Percentiles rank a stretch among this genome's conserved stretches.
These are phyloP conservation scores for Exophiala sp. DNA, from an alignment of 2,329 filamentous ascomycete species.

Conservation along the genomic window DNA sequence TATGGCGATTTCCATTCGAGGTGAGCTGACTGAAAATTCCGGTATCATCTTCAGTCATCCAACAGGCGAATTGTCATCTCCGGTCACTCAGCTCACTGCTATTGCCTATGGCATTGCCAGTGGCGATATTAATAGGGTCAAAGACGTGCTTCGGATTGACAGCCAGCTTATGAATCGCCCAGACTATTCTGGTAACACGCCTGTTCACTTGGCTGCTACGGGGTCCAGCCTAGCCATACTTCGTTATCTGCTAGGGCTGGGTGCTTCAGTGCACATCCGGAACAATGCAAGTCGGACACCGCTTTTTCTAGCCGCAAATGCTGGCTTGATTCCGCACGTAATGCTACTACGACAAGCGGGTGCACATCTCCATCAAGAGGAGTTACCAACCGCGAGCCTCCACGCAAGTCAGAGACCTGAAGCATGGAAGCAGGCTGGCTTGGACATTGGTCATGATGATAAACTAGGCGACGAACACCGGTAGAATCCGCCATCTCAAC, in stretches of 20 bases:
- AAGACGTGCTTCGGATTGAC: conserved; percentile 65
- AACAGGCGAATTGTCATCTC: conserved; percentile 48
- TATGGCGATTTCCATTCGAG: conserved; percentile 74
- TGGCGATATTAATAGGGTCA: conserved; percentile 63
- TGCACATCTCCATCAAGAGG: conserved; percentile 58
- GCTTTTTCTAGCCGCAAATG: conserved; percentile 57
- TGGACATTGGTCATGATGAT: conserved; percentile 28
- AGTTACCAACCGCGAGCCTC: conserved; percentile 51
- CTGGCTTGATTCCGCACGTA: conserved; percentile 54
- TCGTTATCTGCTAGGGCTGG: conserved; percentile 49
- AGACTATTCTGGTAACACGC: conserved; percentile 79
- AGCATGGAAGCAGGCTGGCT: conserved; percentile 43
- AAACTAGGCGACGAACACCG: neutral
- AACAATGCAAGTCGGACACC: conserved; percentile 55
- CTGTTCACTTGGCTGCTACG: conserved; percentile 57
- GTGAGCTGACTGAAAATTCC: conserved; percentile 77
- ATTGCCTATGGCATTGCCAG: conserved; percentile 77
- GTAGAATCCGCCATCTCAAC: neutral
- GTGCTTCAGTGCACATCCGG: conserved; percentile 54
- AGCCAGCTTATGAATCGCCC: conserved; percentile 67
- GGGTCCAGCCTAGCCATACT: conserved; percentile 55
- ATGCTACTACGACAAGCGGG: conserved; percentile 53
- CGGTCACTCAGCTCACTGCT: conserved; percentile 66
- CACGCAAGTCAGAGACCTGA: conserved; percentile 42
- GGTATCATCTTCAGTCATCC: conserved; percentile 75